Evolutionary conservation across 2,329 filamentous ascomycete species (phyloP).

Genomic region (Calonectria crousiana): DNA sequence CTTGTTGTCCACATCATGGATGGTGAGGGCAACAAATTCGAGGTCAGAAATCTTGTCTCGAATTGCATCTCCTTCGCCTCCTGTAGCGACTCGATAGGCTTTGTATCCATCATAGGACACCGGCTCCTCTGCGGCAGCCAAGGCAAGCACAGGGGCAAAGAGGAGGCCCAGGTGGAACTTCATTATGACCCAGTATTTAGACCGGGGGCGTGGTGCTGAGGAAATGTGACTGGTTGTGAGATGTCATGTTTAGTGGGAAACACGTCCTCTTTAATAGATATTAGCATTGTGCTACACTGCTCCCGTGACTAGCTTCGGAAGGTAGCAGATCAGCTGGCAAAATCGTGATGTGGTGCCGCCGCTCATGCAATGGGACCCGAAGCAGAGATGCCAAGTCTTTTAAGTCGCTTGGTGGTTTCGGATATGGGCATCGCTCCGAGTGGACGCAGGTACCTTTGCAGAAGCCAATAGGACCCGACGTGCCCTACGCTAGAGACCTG

Average conservation of each 20-base stretch:
- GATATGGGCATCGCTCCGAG: conserved; percentile 1
- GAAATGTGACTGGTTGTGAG: not conserved
- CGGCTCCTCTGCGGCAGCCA: conserved; percentile 8
- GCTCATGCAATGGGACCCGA: conserved; percentile 1
- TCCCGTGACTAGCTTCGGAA: not conserved
- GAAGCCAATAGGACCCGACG: not conserved
- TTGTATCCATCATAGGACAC: conserved; percentile 43
- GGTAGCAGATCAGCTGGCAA: not conserved
- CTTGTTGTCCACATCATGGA: conserved; percentile 32
- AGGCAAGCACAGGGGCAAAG: not conserved
- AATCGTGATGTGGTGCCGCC: not conserved
- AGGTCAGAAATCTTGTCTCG: conserved; percentile 36
- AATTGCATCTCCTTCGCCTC: conserved; percentile 30
- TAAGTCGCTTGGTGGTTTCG: not conserved
- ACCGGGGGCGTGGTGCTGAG: not conserved
- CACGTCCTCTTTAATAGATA: not conserved
- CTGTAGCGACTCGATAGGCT: conserved; percentile 36
- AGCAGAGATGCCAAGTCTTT: conserved; percentile 4
- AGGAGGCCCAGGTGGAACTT: not conserved
- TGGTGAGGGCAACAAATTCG: conserved; percentile 36
- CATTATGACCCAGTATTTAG: not conserved
- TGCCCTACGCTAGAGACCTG: conserved; percentile 8
- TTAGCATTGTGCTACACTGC: not conserved
- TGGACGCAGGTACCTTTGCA: conserved; percentile 8
- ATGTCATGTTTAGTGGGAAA: not conserved